Conservation (phyloP, 2,329 filamentous ascomycete species). For the Aspergillus fumigatus region DNA sequence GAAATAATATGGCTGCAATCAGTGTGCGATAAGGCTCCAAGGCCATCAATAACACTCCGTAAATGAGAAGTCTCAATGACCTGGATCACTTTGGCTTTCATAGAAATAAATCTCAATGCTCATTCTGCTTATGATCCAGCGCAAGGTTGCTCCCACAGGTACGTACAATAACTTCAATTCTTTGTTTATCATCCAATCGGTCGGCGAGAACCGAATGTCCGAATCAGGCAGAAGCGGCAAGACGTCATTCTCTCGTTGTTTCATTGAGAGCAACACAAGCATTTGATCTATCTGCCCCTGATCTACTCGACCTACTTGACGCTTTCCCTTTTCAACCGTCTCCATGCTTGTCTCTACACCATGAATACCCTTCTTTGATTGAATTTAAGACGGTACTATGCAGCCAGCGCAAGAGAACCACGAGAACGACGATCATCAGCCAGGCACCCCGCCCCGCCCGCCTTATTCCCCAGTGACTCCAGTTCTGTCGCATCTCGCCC, state of each 20-base stretch:
- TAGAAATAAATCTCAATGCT: neutral
- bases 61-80: neutral
- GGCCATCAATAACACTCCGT: neutral
- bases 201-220: conserved; percentile 2
- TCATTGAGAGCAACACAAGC: neutral
- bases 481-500: conserved; percentile 35
- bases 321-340: neutral
- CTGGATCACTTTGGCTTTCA: neutral
- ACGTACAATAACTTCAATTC: neutral
- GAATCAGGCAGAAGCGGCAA: conserved; percentile 14
- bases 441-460: conserved; percentile 39
- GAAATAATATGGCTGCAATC: neutral
- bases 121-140: neutral
- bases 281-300: neutral
- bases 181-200: neutral
- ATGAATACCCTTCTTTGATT: neutral
- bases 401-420: conserved; percentile 18
- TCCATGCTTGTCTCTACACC: neutral
- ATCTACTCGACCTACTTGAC: neutral
- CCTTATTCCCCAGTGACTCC: conserved; percentile 47
- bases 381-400: conserved; percentile 30
- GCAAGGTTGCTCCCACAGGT: too few relatives aligned
- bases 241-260: conserved; percentile 10
- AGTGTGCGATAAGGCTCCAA: neutral
- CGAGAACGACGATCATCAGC: conserved; percentile 21